Evolutionary conservation across 768 basidiomycete species (phyloP).

Genomic region (Mycena epipterygia): DNA sequence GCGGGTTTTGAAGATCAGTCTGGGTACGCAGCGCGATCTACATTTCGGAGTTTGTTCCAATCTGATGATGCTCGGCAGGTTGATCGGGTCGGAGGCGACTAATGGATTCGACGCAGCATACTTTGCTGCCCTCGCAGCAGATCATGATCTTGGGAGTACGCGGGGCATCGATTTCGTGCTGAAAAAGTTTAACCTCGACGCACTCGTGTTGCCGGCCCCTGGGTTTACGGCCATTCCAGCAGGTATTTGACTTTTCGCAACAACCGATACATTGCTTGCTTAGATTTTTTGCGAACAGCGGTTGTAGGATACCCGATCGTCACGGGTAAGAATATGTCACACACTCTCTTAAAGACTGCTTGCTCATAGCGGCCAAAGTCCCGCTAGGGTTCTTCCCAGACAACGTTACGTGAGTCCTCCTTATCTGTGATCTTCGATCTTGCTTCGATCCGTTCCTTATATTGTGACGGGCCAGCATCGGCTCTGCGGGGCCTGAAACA

Average conservation of each 20-base stretch:
- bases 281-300: constrained; percentile 46
- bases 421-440: too few species aligned
- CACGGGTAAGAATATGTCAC: constrained; percentile 59
- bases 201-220: constrained; percentile 62
- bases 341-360: neutral
- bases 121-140: constrained; percentile 57
- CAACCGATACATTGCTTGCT: constrained; percentile 24
- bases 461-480: constrained; percentile 29
- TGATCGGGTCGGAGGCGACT: constrained; percentile 53
- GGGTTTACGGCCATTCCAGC: constrained; percentile 55
- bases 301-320: constrained; percentile 76
- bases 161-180: constrained; percentile 68
- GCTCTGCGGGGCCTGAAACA: constrained; percentile 54
- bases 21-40: constrained; percentile 44
- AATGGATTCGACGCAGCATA: constrained; percentile 59
- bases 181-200: constrained; percentile 60
- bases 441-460: neutral
- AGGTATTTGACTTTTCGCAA: constrained; percentile 40
- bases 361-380: constrained; percentile 47
- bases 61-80: constrained; percentile 37
- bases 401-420: constrained; percentile 47
- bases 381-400: constrained; percentile 72
- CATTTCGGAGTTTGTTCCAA: neutral
- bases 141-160: constrained; percentile 62
- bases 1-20: constrained; percentile 53